Evolutionary conservation across 2,329 filamentous ascomycete genomes (phyloP), one percentile per base, ranked within the genome.

Genomic region (Aspergillus flavus): DNA sequence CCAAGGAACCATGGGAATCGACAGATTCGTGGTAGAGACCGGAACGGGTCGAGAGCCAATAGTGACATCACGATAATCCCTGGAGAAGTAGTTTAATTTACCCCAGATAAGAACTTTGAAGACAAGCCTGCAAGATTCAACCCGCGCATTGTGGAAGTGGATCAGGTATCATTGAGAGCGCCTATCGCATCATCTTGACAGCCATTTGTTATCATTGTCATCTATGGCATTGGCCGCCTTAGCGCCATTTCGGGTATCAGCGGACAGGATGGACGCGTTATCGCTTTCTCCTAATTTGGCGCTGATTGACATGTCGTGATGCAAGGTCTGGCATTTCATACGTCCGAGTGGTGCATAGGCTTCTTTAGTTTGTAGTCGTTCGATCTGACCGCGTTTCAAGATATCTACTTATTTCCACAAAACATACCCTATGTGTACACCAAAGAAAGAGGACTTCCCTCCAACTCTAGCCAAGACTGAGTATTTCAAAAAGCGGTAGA

Each of bases 241-340:
- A 26, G 52, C 32, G 34, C n/a, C 4, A 32, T 55, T 39, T 55
- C 52, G 52, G 52, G 16, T 55, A 39, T 39, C 30, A 14, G 32
- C 52, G 52, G 52, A 55, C 10, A n/a, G 19, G 50, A 53, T 14
- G 11, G 21, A 55, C n/a, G 52, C 32, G 52, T 55, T 55, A 55
- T 55, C 52, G n/a, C 52, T 10, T 9, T 26, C 1, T 21, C 21
- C 21, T 9, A 19, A 55, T 55, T 55, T 21, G n/a, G n/a, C 52
- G 10, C 21, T 11, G 26, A n/a, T 32, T 11, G 26, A n/a, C 10
- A 32, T 14, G 16, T 4, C 2, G 10, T n/a, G 28, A 52, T n/a
- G 19, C 9, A 52, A 21, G 48, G n/a, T 6, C 10, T 4, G 19
- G 16, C 9, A 2, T n/a, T 52, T 30, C 9, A 12, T 32, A 9